Evolutionary conservation across 176 grass and related monocot genomes (phyloP).

Genomic region (Carex scoparia): DNA sequence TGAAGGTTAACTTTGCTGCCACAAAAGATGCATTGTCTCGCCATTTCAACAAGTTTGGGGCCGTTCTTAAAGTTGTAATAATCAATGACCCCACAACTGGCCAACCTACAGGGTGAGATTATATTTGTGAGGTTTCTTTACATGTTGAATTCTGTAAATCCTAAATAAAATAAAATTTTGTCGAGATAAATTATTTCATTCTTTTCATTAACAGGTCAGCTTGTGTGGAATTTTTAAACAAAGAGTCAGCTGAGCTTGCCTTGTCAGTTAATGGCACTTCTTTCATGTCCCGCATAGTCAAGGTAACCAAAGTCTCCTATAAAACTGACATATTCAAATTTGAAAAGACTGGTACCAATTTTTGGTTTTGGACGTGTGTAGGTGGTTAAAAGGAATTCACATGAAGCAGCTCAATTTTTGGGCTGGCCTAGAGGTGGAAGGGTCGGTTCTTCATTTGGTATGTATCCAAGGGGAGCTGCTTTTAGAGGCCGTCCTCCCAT

Average conservation of each 20-base stretch:
- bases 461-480: conserved; percentile 38
- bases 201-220: conserved; percentile 57
- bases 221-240: conserved; percentile 83
- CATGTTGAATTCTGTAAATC: not conserved
- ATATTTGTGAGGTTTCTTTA: not conserved
- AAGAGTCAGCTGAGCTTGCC: conserved; percentile 78
- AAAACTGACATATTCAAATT: not conserved
- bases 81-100: conserved; percentile 76
- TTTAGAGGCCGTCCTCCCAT: conserved; percentile 48
- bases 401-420: conserved; percentile 80
- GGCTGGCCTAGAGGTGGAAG: conserved; percentile 58
- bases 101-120: conserved; percentile 83
- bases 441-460: conserved; percentile 54
- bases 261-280: conserved; percentile 89
- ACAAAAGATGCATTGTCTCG: conserved; percentile 86
- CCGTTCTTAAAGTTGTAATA: conserved; percentile 90
- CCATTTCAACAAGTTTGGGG: conserved; percentile 96
- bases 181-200: not conserved
- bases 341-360: not conserved
- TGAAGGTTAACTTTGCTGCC: conserved; percentile 92
- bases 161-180: not conserved
- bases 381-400: conserved; percentile 69
- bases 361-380: conserved; percentile 22
- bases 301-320: conserved; percentile 41
- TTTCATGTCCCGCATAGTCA: conserved; percentile 91